Evolutionary conservation across 1,284 basidiomycete genomes (phyloP).

Genomic region (Malassezia psittaci): DNA sequence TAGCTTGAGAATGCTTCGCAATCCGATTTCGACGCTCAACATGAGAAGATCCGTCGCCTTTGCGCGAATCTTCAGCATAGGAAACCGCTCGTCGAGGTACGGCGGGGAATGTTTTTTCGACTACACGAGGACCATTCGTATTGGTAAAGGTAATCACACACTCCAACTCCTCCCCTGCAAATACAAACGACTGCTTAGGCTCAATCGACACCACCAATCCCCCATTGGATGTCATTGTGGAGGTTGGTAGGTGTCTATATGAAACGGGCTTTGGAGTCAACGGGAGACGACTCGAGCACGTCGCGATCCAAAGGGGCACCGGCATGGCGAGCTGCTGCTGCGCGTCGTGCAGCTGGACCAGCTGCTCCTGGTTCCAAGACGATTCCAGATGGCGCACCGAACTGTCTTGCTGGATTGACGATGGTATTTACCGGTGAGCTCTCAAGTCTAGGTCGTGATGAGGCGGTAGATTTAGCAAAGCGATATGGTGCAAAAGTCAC

Average conservation of each 20-base stretch:
- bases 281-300: not conserved
- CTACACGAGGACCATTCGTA: conserved; percentile 51
- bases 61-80: not conserved
- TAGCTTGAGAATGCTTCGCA: not conserved
- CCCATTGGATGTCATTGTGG: conserved; percentile 7
- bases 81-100: conserved; percentile 1
- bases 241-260: not conserved
- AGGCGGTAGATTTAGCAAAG: conserved; percentile 77
- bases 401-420: conserved; percentile 74
- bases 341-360: conserved; percentile 53
- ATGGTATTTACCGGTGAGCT: conserved; percentile 89
- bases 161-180: conserved; percentile 76
- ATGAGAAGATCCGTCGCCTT: not conserved
- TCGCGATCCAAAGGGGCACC: not conserved
- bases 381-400: conserved; percentile 65
- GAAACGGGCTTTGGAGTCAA: not conserved
- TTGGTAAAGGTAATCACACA: conserved; percentile 80
- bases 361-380: conserved; percentile 67
- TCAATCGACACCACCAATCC: conserved; percentile 51
- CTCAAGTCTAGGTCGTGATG: conserved; percentile 73
- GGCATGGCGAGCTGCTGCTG: not conserved
- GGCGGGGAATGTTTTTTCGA: not conserved
- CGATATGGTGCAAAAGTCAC: conserved; percentile 74
- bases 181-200: conserved; percentile 77
- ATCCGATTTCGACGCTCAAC: not conserved